Evolutionary conservation across 2,329 filamentous ascomycete genomes (phyloP).

Genomic region (Alternaria sp.): DNA sequence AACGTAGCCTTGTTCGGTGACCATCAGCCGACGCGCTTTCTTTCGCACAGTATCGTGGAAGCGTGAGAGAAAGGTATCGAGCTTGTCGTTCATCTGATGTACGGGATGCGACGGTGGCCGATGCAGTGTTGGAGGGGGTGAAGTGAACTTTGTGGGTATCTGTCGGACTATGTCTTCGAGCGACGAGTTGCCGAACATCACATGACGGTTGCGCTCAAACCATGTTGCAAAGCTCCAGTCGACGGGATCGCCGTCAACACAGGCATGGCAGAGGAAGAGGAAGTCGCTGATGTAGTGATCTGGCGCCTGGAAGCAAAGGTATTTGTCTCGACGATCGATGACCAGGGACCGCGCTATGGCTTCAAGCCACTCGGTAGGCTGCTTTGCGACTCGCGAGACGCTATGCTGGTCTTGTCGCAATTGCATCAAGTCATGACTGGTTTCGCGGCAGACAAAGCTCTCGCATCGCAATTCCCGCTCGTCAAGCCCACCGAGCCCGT

Average conservation of each 20-base stretch:
- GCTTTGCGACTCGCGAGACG: conserved; percentile 12
- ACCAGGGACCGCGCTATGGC: conserved; percentile 33
- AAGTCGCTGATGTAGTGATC: conserved; percentile 34
- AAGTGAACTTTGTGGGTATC: conserved; percentile 4
- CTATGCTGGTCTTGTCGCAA: conserved; percentile 1
- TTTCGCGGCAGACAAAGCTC: conserved; percentile 29
- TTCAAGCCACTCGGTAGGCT: conserved; percentile 26
- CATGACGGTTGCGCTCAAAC: conserved; percentile 30
- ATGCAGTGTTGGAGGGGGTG: conserved; percentile 13
- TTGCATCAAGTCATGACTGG: conserved; percentile 25
- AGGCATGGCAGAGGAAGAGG: conserved; percentile 31
- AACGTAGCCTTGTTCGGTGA: conserved; percentile 30
- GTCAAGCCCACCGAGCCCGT: conserved; percentile 34
- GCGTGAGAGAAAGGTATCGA: conserved; percentile 34
- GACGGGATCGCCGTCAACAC: conserved; percentile 22
- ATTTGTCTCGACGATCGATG: conserved; percentile 41
- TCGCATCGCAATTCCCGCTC: conserved; percentile 33
- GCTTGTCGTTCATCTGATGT: conserved; percentile 21
- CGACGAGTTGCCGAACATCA: conserved; percentile 22
- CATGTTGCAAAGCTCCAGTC: conserved; percentile 37
- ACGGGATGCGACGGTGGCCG: conserved; percentile 23
- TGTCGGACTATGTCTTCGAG: conserved; percentile 22
- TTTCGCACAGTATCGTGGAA: conserved; percentile 39
- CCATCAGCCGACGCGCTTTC: conserved; percentile 38
- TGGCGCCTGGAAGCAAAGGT: conserved; percentile 34